Percentiles rank a stretch among this genome's conserved stretches.
These are phyloP conservation scores for Mesembryanthemum crystallinum DNA, from an alignment of 148 eudicot species.

Conservation along the genomic window DNA sequence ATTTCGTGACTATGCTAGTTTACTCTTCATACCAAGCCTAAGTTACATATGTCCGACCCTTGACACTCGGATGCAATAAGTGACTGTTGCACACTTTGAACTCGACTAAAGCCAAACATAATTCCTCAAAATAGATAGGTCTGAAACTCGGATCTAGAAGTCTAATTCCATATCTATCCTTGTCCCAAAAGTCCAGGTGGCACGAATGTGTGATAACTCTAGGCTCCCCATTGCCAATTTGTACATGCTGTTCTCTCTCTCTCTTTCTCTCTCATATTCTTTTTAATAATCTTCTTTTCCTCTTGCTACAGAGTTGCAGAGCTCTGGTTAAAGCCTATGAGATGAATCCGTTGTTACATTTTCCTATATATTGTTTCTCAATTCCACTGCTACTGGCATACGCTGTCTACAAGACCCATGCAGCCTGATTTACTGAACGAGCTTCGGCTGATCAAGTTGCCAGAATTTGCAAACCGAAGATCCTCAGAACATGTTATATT, in stretches of 20 bases:
- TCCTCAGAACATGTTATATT: neutral
- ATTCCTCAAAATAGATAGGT: neutral
- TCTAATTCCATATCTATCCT: neutral
- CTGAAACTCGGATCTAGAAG: neutral
- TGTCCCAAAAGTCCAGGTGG: neutral
- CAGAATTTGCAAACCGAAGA: neutral
- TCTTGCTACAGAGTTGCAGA: constrained; percentile 57
- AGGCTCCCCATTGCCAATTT: neutral
- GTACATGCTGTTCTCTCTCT: neutral
- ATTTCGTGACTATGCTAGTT: neutral
- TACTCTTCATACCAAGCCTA: neutral
- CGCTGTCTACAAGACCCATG: constrained; percentile 55
- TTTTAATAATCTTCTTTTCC: neutral
- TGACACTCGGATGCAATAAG: neutral
- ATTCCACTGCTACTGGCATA: constrained; percentile 70
- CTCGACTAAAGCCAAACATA: neutral
- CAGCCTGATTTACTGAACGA: constrained; percentile 19
- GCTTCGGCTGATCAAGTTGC: neutral
- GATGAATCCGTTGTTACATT: constrained; percentile 81
- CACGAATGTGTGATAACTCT: neutral
- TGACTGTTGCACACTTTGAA: neutral
- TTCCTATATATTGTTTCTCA: constrained; percentile 59
- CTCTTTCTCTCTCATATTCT: constrained; percentile 2
- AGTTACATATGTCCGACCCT: neutral
- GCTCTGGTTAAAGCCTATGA: constrained; percentile 72